Percentiles rank a stretch among this genome's conserved stretches.
Conservation (phyloP, 1,284 basidiomycete genomes). For the Caloboletus inedulis region DNA sequence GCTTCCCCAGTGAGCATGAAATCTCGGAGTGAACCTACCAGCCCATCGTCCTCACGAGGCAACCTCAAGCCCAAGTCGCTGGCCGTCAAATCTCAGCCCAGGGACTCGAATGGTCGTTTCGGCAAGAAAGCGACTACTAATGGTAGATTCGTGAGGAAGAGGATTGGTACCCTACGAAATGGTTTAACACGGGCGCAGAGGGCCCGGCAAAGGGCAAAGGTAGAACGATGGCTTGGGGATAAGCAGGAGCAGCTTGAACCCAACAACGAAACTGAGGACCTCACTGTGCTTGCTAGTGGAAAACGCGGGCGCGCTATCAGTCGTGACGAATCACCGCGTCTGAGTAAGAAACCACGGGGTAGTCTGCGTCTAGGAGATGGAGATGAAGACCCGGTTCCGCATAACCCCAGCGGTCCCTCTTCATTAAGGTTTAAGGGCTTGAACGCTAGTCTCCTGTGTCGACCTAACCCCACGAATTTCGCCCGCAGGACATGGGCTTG, state of each 20-base stretch:
- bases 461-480: slow-evolving; percentile 32
- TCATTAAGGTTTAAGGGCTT: slow-evolving; percentile 32
- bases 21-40: slow-evolving; percentile 24
- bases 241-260: slow-evolving; percentile 22
- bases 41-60: slow-evolving; percentile 28
- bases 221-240: slow-evolving; percentile 34
- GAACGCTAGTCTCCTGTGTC: slow-evolving; percentile 34
- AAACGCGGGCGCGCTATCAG: slow-evolving; percentile 26
- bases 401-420: slow-evolving; percentile 26
- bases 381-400: slow-evolving; percentile 32
- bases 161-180: slow-evolving; percentile 26
- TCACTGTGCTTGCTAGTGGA: slow-evolving; percentile 11
- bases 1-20: slow-evolving; percentile 24
- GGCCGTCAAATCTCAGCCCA: slow-evolving; percentile 48
- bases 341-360: slow-evolving; percentile 28
- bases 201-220: slow-evolving; percentile 41
- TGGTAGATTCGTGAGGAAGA: slow-evolving; percentile 45
- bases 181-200: slow-evolving; percentile 39
- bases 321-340: slow-evolving; percentile 26
- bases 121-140: slow-evolving; percentile 52
- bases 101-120: slow-evolving; percentile 48
- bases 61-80: slow-evolving; percentile 42
- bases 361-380: slow-evolving; percentile 20
- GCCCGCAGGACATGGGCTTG: slow-evolving; percentile 39
- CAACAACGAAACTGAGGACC: slow-evolving; percentile 22